phyloP scores from a whole-genome alignment of 1,284 basidiomycete species.

The Microbotryum saponariae region DNA sequence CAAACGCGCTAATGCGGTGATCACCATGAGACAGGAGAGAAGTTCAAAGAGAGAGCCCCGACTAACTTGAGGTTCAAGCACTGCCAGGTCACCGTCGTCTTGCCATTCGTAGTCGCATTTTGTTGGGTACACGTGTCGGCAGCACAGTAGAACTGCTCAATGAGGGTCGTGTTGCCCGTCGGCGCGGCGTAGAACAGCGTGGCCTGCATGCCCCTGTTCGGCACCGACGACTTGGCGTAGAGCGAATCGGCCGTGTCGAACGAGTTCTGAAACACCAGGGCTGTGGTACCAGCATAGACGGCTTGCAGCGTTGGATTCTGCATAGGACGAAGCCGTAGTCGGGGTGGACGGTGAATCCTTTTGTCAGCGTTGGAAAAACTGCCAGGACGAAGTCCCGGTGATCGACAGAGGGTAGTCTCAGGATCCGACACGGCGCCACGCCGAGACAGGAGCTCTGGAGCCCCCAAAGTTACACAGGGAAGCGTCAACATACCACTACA shows the following conservation, averaged over 20 bases:
- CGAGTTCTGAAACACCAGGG: slow-evolving; percentile 67
- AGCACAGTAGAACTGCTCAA: slow-evolving; percentile 59
- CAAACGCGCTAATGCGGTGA: too few relatives aligned
- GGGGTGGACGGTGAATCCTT: too few relatives aligned
- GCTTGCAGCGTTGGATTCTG: slow-evolving; percentile 71
- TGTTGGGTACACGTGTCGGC: slow-evolving; percentile 63
- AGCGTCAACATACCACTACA: slow-evolving; percentile 51
- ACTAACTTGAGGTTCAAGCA: not conserved
- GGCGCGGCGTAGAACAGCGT: slow-evolving; percentile 60
- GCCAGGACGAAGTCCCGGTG: too few relatives aligned
- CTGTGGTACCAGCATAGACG: slow-evolving; percentile 59
- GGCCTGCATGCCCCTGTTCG: slow-evolving; percentile 53
- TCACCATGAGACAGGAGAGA: too few relatives aligned
- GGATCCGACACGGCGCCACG: too few relatives aligned
- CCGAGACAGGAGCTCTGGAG: not conserved
- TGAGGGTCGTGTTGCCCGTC: slow-evolving; percentile 20
- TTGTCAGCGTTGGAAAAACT: too few relatives aligned
- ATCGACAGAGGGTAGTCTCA: too few relatives aligned
- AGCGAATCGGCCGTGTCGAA: slow-evolving; percentile 59
- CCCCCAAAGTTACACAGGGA: slow-evolving; percentile 19
- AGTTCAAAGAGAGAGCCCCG: not conserved
- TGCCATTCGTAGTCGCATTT: slow-evolving; percentile 40
- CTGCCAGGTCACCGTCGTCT: slow-evolving; percentile 37
- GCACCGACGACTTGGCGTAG: slow-evolving; percentile 54
- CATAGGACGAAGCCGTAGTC: too few relatives aligned